Evolutionary conservation across 176 grass and related monocot species (phyloP), one percentile per base, ranked within the genome.

Genomic region (Eleusine indica): DNA sequence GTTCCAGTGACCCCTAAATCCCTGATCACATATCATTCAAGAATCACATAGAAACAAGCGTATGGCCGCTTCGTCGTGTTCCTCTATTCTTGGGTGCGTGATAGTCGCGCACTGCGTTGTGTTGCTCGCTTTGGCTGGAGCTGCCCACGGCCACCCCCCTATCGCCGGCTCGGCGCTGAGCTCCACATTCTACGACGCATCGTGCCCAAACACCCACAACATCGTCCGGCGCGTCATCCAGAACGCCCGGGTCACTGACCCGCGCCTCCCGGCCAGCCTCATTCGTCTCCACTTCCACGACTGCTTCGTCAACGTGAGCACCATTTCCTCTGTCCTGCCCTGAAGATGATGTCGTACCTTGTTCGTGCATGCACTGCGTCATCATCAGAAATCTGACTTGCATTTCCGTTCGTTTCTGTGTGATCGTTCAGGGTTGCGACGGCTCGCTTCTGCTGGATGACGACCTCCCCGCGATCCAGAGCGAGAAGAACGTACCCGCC

Each of bases 251-350:
- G 41, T 82, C 51, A 28, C 85, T 17, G 89, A 80, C 48, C 77
- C 74, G 9, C 84, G 87, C 28, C 51, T 90, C 40, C 83, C 38
- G 29, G 81, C 83, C 25, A 83, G 82, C 64, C 71, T 77, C 86
- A 80, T 64, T 78, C 86, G 70, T 42, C 88, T 57, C 73, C 66
- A 84, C n/a, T 87, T 87, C 79, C 82, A 89, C 28, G 75, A 88
- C 80, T 79, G 82, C 78, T 79, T 94, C 77, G 47, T 86, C 85
- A 54, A 87, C 49, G 80, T 75, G 52, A 42, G 44, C 22, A 41
- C 32, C 32, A 3, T 0, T 68, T 38, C 13, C 60, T 29, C 60
- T 63, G 60, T 22, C 21, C 54, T n/a, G 18, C 1, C 54, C 32
- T 35, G 32, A 35, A 1, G 2, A 1, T 35, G 32, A 10, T 10